These are phyloP conservation scores for Beauveria scarabaeidicola DNA, from an alignment of 2,329 filamentous ascomycete genomes.

Conservation along the genomic window DNA sequence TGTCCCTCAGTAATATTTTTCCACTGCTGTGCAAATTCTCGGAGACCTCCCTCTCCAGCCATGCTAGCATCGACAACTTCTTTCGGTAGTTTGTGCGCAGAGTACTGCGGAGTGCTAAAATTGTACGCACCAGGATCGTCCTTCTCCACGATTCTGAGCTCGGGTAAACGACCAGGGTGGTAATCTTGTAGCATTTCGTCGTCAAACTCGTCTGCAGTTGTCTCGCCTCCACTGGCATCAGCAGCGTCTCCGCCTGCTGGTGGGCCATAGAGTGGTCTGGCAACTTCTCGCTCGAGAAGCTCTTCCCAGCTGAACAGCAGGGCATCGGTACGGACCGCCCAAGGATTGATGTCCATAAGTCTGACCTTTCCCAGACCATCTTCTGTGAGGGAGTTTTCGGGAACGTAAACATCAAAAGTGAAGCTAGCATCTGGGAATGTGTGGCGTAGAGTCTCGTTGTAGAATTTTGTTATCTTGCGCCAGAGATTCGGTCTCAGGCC, in stretches of 20 bases:
- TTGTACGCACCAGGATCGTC: conserved; percentile 85
- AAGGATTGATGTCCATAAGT: conserved; percentile 91
- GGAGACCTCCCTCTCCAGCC: conserved; percentile 64
- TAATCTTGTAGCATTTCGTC: conserved; percentile 36
- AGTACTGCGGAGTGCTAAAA: conserved; percentile 80
- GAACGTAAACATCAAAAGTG: conserved; percentile 87
- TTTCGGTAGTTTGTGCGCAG: conserved; percentile 87
- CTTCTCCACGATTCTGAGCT: conserved; percentile 72
- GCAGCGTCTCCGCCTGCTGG: conserved; percentile 21
- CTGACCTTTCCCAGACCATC: conserved; percentile 65
- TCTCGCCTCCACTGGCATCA: conserved; percentile 29
- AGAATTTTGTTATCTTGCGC: conserved; percentile 66
- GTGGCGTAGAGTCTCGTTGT: conserved; percentile 61
- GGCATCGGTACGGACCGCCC: conserved; percentile 82
- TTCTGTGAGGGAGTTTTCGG: conserved; percentile 47
- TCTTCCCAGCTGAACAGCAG: conserved; percentile 87
- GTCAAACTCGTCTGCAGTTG: conserved; percentile 30
- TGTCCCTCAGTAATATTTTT: conserved; percentile 45
- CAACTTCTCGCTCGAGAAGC: conserved; percentile 63
- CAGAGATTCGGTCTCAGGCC: conserved; percentile 56
- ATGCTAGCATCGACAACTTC: conserved; percentile 73
- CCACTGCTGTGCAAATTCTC: conserved; percentile 74
- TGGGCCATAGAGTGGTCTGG: conserved; percentile 46
- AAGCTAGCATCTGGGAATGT: conserved; percentile 81
- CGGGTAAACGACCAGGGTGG: conserved; percentile 56